Evolutionary conservation across 2,329 filamentous ascomycete genomes (phyloP).

Genomic region (Mariannaea elegans): DNA sequence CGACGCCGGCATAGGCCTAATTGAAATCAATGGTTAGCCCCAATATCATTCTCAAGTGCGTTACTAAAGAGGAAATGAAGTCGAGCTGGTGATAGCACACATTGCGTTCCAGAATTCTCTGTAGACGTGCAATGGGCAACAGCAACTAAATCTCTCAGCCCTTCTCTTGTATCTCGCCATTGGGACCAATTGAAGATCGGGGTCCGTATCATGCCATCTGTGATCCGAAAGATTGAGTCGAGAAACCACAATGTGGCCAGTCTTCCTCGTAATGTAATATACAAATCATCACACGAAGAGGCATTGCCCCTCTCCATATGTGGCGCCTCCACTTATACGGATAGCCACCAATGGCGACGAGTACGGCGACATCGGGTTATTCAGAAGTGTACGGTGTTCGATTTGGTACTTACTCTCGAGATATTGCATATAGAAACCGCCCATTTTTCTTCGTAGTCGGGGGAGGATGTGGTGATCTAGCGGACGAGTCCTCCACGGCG

Average conservation of each 20-base stretch:
- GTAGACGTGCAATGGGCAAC: conserved; percentile 46
- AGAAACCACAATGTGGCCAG: neutral
- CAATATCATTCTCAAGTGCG: neutral
- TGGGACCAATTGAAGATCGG: neutral
- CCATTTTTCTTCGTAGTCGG: conserved; percentile 56
- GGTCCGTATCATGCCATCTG: neutral
- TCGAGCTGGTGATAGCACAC: neutral
- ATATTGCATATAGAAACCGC: conserved; percentile 77
- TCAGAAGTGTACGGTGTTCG: conserved; percentile 20
- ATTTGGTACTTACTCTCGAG: conserved; percentile 72
- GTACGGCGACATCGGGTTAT: conserved; percentile 27
- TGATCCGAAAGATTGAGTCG: neutral
- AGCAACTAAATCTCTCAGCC: conserved; percentile 33
- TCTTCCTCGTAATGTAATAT: conserved; percentile 29
- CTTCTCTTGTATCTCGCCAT: neutral
- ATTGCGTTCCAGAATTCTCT: conserved; percentile 29
- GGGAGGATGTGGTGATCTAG: conserved; percentile 35
- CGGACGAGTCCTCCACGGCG: conserved; percentile 18
- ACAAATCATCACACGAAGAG: conserved; percentile 30
- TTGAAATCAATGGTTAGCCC: conserved; percentile 47
- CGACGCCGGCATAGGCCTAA: conserved; percentile 92
- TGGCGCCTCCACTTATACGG: conserved; percentile 24
- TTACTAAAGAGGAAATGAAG: neutral
- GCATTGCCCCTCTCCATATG: conserved; percentile 11
- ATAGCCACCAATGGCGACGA: conserved; percentile 29